Base-by-base conservation (phyloP, 306 rosid genomes). In the Fragaria iinumae region DNA sequence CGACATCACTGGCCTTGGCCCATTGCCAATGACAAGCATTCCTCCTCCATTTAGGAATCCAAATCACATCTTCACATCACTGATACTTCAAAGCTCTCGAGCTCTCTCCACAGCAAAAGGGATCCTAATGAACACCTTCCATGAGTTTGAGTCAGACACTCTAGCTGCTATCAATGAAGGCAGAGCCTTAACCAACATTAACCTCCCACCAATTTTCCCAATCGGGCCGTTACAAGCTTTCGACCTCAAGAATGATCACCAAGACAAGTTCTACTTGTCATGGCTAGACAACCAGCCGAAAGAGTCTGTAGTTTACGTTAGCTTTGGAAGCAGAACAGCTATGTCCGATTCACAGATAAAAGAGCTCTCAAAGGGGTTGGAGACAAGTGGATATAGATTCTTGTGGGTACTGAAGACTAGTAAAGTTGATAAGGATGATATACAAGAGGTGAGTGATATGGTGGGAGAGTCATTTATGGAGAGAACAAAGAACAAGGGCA, bases 241-340 rank as follows among this genome's bases (percentile, higher is more conserved):
- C 4, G 77, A 72, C 39, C 12, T 32, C 8, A 72, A 64, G 34
- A 72, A 39, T 2, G 82, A 39, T 2, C 77, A 78, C 2, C 21
- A 16, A 18, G 52, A 39, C 3, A 36, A 50, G 23, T 21, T 12
- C 72, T 72, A 72, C 55, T 4, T 72, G 47, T 38, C 77, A 63
- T 79, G 77, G 82, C 68, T 79, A 63, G 77, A 72, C 49, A 27
- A 49, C 39, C 77, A 79, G 52, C 57, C 77, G 6, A 14, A 25
- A 25, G 67, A 79, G 32, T 72, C 82, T 16, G 77, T 79, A 12
- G 77, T 79, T 72, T 79, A 72, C 41, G 77, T 79, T 34, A 64
- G 82, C 20, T 72, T 79, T 29, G 77, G 82, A 25, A 79, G 82
- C 77, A 79, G 82, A 20, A 79, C 82, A 50, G 68, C 77, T 32